Conservation (phyloP, 176 grass and related monocot genomes). For the Dactylis glomerata region DNA sequence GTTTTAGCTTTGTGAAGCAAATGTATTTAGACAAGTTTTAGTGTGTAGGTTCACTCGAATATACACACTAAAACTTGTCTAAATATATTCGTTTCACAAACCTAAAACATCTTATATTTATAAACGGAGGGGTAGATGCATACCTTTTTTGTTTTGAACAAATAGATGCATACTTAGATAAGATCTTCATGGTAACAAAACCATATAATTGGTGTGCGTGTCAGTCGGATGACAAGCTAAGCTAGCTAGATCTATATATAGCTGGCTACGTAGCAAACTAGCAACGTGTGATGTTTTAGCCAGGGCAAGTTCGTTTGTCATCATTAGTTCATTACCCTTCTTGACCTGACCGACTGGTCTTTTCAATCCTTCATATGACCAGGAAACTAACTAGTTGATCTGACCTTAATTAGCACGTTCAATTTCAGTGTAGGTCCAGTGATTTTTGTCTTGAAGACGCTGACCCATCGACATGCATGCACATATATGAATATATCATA, state of each 20-base stretch:
- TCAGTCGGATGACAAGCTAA: background rate
- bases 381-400: background rate
- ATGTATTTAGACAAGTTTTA: too few relatives aligned
- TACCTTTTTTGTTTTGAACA: too few relatives aligned
- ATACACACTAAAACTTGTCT: too few relatives aligned
- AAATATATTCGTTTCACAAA: too few relatives aligned
- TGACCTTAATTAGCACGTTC: background rate
- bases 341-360: background rate
- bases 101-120: too few relatives aligned
- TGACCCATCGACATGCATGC: background rate
- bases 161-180: background rate
- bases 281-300: background rate
- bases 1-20: too few relatives aligned
- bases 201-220: slow-evolving; percentile 5
- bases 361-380: background rate
- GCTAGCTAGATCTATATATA: too few relatives aligned
- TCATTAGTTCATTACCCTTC: background rate
- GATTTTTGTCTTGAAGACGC: background rate
- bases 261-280: too few relatives aligned
- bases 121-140: too few relatives aligned
- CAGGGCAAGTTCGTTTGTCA: background rate
- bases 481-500: background rate
- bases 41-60: too few relatives aligned
- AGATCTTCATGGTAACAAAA: background rate
- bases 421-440: background rate